These are phyloP conservation scores for Verticillium tricorpus DNA, from an alignment of 2,329 filamentous ascomycete genomes.

Conservation along the genomic window DNA sequence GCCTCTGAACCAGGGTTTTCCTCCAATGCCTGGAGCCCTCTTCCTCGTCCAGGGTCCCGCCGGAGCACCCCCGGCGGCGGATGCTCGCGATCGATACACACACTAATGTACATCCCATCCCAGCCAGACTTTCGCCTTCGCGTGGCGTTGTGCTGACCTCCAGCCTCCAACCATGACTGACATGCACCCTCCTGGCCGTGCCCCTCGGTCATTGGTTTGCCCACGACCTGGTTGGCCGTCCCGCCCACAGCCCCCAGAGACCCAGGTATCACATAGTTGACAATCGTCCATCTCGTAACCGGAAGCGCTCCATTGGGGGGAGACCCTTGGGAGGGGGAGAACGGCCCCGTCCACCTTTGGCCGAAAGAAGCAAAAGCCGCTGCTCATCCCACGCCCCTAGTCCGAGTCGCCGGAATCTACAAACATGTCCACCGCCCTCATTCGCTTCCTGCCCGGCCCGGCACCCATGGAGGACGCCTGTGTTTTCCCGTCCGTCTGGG, in stretches of 20 bases:
- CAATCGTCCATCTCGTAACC: not conserved
- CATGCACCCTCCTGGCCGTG: not conserved
- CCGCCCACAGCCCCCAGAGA: too few species aligned
- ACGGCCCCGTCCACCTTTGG: not conserved
- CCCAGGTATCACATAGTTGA: not conserved
- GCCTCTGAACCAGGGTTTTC: not conserved
- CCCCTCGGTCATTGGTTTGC: not conserved
- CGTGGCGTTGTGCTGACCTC: not conserved
- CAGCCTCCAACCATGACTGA: not conserved
- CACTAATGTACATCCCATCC: not conserved
- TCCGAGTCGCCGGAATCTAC: constrained; percentile 63
- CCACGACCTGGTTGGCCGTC: not conserved
- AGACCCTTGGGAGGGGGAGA: too few species aligned
- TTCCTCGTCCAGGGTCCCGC: not conserved
- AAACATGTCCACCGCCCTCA: constrained; percentile 84
- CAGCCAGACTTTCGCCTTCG: too few species aligned
- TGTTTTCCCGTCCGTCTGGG: constrained; percentile 7
- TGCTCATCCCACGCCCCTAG: constrained; percentile 15
- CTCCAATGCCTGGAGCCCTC: not conserved
- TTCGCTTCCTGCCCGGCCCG: constrained; percentile 50
- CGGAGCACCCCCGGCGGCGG: not conserved
- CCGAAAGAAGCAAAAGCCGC: not conserved
- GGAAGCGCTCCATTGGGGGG: not conserved
- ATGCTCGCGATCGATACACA: not conserved
- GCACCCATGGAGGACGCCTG: constrained; percentile 18